Percentiles rank a stretch among this genome's conserved stretches.
Conservation (phyloP, 306 rosid species). For the Quercus wislizeni region DNA sequence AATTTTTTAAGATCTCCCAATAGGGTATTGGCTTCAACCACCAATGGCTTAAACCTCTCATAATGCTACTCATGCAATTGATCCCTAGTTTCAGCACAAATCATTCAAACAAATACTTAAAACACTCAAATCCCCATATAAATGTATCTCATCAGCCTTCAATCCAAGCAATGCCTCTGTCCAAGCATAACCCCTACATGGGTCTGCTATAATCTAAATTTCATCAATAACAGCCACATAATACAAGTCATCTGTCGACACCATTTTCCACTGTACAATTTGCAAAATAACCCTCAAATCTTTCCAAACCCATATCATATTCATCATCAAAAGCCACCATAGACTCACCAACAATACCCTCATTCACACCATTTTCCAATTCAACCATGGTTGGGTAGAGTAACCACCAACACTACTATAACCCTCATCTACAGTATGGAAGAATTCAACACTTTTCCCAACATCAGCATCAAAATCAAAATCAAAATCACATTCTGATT, state of each 20-base stretch:
- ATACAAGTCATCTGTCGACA: conserved; percentile 68
- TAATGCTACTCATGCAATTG: conserved; percentile 67
- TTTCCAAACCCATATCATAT: conserved; percentile 22
- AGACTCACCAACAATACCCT: conserved; percentile 14
- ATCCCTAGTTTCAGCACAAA: conserved; percentile 79
- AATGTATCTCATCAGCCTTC: too few relatives aligned
- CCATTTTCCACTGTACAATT: conserved; percentile 84
- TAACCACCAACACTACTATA: too few relatives aligned
- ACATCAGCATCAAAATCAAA: conserved; percentile 49
- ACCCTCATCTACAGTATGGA: too few relatives aligned
- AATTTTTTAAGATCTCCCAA: conserved; percentile 68
- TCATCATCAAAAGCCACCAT: conserved; percentile 17
- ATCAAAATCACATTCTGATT: conserved; percentile 17
- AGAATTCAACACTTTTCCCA: conserved; percentile 18
- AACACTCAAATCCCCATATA: conserved; percentile 79
- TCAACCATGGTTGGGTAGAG: conserved; percentile 8
- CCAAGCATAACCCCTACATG: too few relatives aligned
- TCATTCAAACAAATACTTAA: conserved; percentile 58
- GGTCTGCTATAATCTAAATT: conserved; percentile 24
- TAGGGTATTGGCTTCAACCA: conserved; percentile 87
- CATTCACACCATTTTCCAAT: conserved; percentile 24
- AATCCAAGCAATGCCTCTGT: too few relatives aligned
- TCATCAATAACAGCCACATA: conserved; percentile 90
- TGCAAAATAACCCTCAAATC: conserved; percentile 37
- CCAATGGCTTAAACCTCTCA: conserved; percentile 88